These are phyloP conservation scores for Hordeum marinum DNA, from an alignment of 176 grass and related monocot species.

Conservation along the genomic window DNA sequence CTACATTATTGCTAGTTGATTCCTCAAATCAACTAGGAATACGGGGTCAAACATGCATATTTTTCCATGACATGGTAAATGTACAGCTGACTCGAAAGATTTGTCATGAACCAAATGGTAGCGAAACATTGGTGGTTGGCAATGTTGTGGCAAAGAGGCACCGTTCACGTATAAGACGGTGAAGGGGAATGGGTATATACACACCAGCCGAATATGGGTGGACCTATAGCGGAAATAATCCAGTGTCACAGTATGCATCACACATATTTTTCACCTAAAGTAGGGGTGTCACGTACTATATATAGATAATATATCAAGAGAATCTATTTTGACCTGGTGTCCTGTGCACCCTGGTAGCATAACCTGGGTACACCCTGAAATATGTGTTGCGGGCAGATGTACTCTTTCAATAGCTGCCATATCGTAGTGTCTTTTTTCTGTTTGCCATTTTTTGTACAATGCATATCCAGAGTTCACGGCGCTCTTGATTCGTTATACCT, in stretches of 20 bases:
- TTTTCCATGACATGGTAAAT: background rate
- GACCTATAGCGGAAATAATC: no score
- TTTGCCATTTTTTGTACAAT: background rate
- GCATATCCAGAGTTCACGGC: background rate
- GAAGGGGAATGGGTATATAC: no score
- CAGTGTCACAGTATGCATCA: no score
- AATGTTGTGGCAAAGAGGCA: background rate
- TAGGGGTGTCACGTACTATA: no score
- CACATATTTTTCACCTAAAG: no score
- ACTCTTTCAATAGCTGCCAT: background rate
- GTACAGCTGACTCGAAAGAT: background rate
- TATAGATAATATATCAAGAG: background rate
- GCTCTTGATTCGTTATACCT: background rate
- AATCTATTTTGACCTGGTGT: background rate
- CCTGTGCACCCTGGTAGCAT: background rate
- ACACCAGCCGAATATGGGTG: no score
- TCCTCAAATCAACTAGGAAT: conserved; percentile 1
- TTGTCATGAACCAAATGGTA: background rate
- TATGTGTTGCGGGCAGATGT: background rate
- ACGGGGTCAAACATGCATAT: background rate
- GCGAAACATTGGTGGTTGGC: background rate
- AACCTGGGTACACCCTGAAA: background rate
- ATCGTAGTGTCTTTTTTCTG: background rate
- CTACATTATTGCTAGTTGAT: background rate
- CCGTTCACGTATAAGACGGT: background rate